Base-by-base conservation (phyloP, 1,139 yeast species). In the Blastobotrys petasosporus region DNA sequence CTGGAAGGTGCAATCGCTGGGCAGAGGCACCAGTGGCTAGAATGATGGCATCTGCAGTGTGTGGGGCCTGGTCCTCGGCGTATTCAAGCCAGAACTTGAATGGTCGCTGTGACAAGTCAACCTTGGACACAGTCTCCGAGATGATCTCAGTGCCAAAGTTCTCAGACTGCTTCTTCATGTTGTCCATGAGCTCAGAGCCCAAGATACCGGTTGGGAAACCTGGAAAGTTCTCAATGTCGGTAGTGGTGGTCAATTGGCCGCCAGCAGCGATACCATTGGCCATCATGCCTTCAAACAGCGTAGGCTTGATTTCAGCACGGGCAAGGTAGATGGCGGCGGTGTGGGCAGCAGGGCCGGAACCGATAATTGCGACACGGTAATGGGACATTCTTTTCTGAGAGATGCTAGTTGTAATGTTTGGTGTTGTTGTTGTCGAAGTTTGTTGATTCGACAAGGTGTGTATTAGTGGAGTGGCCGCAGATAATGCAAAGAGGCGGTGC, bases 191-290 rank as follows among this genome's bases (percentile, higher is more conserved):
- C 48, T 77, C 83, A 35, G 87, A 67, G 54, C 98, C 98, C 49
- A 80, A 77, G 62, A 92, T 77, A n/a, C 95, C 98, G 42, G 80
- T 79, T 49, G 98, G 97, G 78, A 92, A 92, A 48, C 98, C 98
- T 34, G 98, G 98, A 76, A 90, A 92, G 74, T 92, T 92, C 69
- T 92, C 98, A 45, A 66, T 62, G 25, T 92, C 98, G 13, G 98
- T 92, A 53, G 98, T 92, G 55, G 98, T 92, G 55, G 98, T 92
- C 61, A 92, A 77, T 71, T 92, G 98, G 52, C 98, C 98, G 59
- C 98, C 98, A 29, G 98, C 97, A 43, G 98, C 98, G 58, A 90
- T 79, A 54, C 97, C 98, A 67, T 92, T 92, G 54, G 98, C 98
- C 66, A 92, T 65, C 83, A 92, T 75, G 60, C 98, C 98, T 71